Conservation (phyloP, 768 basidiomycete genomes). For the Pleurotus giganteus region DNA sequence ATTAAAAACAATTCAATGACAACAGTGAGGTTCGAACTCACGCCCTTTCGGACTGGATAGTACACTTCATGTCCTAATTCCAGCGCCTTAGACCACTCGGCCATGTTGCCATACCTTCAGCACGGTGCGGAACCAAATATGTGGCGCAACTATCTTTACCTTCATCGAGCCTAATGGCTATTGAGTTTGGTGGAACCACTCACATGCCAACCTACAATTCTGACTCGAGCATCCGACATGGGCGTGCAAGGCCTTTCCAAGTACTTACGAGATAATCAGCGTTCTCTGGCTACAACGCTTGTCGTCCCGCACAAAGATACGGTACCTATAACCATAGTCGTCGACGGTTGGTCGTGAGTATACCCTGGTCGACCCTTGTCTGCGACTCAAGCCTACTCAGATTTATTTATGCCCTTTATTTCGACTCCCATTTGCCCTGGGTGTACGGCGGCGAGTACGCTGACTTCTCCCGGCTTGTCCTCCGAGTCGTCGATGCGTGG, state of each 20-base stretch:
- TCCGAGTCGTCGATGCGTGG: slow-evolving; percentile 62
- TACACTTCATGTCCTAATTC: slow-evolving; percentile 41
- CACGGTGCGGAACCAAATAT: no score
- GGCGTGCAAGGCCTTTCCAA: slow-evolving; percentile 54
- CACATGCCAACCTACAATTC: slow-evolving; percentile 1
- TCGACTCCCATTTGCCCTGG: slow-evolving; percentile 67
- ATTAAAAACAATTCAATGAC: slow-evolving; percentile 21
- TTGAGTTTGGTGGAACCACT: slow-evolving; percentile 10
- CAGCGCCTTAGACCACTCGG: slow-evolving; percentile 64
- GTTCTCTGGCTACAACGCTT: slow-evolving; percentile 34
- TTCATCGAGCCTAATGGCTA: slow-evolving; percentile 15
- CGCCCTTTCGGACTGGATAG: slow-evolving; percentile 40
- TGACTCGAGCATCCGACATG: slow-evolving; percentile 27
- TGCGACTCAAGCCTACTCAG: slow-evolving; percentile 33
- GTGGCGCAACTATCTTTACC: background rate
- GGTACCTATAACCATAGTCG: slow-evolving; percentile 50
- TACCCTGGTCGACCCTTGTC: slow-evolving; percentile 9
- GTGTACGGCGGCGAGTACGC: slow-evolving; percentile 83
- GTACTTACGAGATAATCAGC: slow-evolving; percentile 49
- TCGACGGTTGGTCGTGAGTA: slow-evolving; percentile 89
- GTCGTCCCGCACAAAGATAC: slow-evolving; percentile 19
- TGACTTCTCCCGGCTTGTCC: slow-evolving; percentile 49
- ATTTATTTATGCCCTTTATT: slow-evolving; percentile 71
- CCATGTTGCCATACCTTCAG: slow-evolving; percentile 49
- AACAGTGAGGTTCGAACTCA: slow-evolving; percentile 46